Base-by-base conservation (phyloP, 306 rosid genomes). In the Cucumis melo region DNA sequence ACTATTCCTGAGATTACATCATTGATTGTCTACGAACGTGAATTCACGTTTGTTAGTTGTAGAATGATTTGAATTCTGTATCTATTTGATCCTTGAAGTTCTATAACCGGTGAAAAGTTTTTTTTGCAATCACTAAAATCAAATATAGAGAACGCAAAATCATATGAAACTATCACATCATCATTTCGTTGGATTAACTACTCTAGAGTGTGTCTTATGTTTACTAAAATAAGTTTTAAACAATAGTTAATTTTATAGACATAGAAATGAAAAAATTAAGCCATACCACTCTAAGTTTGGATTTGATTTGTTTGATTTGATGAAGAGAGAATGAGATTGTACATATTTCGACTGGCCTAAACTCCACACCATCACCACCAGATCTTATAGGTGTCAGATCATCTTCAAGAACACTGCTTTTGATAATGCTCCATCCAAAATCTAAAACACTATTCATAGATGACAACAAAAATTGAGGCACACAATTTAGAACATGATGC, bases 201-300 rank as follows among this genome's bases (percentile, higher is more conserved):
- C 36, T 32, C 5, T 32, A 32, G 36, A 32, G 36, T 32, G 36
- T 32, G 36, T 32, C 36, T 0, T 32, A 32, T 5, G 3, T 32
- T 32, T 32, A 5, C 36, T 32, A 2, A 32, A 32, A 32, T 32
- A 32, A 32, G 36, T 32, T 32, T 32, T 3, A 32, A 32, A 32
- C 36, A 32, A 32, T 32, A 39, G 44, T 6, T 0, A 7, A 1
- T 7, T 8, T 7, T 39, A 39, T 38, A 38, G 1, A 6, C 8
- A 38, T 38, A 7, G 41, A 38, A 32, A 32, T 10, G 41, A 6
- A 38, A 39, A 39, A 7, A 27, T 27, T 27, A 38, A 10, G 50
- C 54, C 85, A 59, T 81, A 90, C 93, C 90, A 86, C 89, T 76
- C 84, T 82, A 77, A 89, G 91, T 41, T 81, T 89, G 60, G 80